Base-by-base conservation (phyloP, 192 early-diverging fungal genomes). In the Chytriomyces sp. region DNA sequence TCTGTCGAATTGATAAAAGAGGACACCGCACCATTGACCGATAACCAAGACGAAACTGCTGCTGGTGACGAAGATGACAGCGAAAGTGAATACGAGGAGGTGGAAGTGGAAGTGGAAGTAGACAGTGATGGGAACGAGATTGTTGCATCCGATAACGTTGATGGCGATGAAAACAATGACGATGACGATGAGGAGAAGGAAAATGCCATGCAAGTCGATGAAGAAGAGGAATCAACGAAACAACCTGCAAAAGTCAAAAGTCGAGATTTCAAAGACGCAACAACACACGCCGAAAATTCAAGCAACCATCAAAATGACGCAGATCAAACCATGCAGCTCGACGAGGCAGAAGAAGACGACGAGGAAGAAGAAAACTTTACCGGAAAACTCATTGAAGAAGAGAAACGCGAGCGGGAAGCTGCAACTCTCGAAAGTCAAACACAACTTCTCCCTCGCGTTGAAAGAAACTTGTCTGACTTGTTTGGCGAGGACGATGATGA, bases 1-100 rank as follows among this genome's bases (percentile, higher is more conserved):
- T 11, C 20, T 2, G 35, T 28, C 23, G 62, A 64, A 4, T 10
- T 6, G 62, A 64, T 59, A n/a, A 16, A 64, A 11, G 62, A 64
- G 9, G n/a, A 13, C 7, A 7, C 6, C 18, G 35, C 20, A 26
- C 23, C 2, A 23, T 11, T 64, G 62, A 24, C 8, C 35, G n/a
- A 28, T 3, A 35, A 64, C 6, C 18, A 64, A 23, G 62, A 20
- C 2, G 0, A 64, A 11, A 23, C 62, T 16, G 57, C 16, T n/a
- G 18, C 62, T 16, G 57, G 5, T n/a, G 18, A 16, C 16, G 20
- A 59, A 59, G 57, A 16, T 59, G 66, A 67, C 26, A 64, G 63
- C 67, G 67, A 68, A 11, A 43, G 24, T n/a, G 66, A 67, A 44
- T 67, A 67, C 23, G 66, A 67, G 44, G 66, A 67, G 23, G 45